A percentile compares a stretch with the other conserved stretches of the same genome.
These are phyloP conservation scores for Candida montana DNA, from an alignment of 805 yeast genomes.

Conservation along the genomic window DNA sequence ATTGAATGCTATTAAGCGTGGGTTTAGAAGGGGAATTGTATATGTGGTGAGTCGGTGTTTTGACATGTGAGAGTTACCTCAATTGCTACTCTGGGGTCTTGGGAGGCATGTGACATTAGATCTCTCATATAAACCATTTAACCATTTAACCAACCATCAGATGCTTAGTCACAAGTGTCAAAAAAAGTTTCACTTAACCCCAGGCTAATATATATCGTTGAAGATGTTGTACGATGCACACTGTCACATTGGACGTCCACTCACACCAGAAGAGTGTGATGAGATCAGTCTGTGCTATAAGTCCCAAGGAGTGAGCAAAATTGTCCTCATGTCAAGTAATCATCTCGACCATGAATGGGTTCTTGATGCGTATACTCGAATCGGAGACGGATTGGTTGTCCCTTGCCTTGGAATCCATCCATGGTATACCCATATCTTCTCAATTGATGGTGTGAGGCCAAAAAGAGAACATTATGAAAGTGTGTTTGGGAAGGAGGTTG, in stretches of 20 bases:
- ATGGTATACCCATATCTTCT: conserved; percentile 75
- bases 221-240: conserved; percentile 28
- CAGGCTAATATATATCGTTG: too few species aligned
- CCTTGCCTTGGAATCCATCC: conserved; percentile 82
- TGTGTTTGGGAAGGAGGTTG: conserved; percentile 38
- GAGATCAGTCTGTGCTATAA: conserved; percentile 5
- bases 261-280: conserved; percentile 2
- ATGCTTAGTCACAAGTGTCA: too few species aligned
- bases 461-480: conserved; percentile 52
- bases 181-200: too few species aligned
- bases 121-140: too few species aligned
- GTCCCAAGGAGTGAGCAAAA: conserved; percentile 6
- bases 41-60: too few species aligned
- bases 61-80: too few species aligned
- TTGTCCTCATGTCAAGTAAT: conserved; percentile 44
- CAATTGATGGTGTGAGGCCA: conserved; percentile 19
- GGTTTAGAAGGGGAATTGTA: too few species aligned
- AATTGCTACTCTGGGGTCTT: too few species aligned
- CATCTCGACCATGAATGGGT: conserved; percentile 32
- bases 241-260: conserved; percentile 28
- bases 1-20: too few species aligned
- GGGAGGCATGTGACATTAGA: too few species aligned
- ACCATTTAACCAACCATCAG: too few species aligned
- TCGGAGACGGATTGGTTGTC: conserved; percentile 20
- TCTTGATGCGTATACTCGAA: conserved; percentile 11